Base-by-base conservation (phyloP, 495 filamentous ascomycete genomes). In the Neurospora sp. region DNA sequence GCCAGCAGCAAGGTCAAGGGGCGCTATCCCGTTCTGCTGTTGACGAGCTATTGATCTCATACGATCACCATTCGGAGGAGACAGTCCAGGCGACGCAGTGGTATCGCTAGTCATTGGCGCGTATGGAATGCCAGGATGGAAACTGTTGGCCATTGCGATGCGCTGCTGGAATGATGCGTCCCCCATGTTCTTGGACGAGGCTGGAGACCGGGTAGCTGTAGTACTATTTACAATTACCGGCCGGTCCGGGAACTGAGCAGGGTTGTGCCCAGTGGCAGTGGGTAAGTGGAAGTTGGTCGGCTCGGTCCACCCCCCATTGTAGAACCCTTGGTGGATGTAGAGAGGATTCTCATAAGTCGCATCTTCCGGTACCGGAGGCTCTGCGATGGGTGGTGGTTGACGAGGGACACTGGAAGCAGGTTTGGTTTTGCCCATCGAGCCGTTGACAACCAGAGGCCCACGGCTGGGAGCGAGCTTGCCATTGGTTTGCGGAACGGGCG, bases 161-260 rank as follows among this genome's bases (percentile, higher is more conserved):
- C 80, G 78, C 12, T 81, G 80, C 31, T 78, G 75, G 70, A 81
- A 79, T 10, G 80, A 78, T 10, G 75, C 71, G 39, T 82, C 82
- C 0, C 71, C 40, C 39, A 69, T 14, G 39, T 44, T 74, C 12
- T 74, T 74, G 12, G 71, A 40, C 2, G 75, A 18, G 10, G 70
- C 38, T 1, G 79, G 79, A 42, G 78, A 76, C n/a, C 79, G 77
- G 35, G 72, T 74, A 6, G 76, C 70, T 14, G 78, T 77, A 9
- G 86, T 85, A 10, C 86, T 86, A 77, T 87, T 87, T 8, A 85
- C 86, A 12, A 88, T 82, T 1, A 87, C 74, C 8, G 86, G 86
- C 46, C 81, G 79, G 8, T 84, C 81, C 40, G 81, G 74, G 20
- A 78, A 75, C 6, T 78, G 76, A 8, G 82, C 77, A 9, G 82